Conservation (phyloP, 1,139 yeast species). For the Debaryomyces coudertii region DNA sequence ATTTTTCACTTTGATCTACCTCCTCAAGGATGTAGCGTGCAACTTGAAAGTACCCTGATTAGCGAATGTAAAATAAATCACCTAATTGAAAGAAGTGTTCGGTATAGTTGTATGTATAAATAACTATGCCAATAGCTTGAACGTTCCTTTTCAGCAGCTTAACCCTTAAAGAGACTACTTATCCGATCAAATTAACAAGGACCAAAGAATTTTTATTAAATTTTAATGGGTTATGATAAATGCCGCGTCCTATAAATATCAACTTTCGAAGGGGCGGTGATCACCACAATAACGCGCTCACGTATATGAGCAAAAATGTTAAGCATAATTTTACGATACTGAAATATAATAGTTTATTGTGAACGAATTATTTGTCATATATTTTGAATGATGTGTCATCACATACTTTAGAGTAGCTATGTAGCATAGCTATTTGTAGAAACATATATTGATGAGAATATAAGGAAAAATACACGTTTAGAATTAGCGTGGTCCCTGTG, state of each 20-base stretch:
- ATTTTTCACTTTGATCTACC: neutral
- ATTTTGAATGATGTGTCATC: too few relatives aligned
- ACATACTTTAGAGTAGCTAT: too few relatives aligned
- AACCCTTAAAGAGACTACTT: neutral
- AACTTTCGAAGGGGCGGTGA: conserved; percentile 5
- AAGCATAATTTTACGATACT: conserved; percentile 2
- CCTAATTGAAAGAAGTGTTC: neutral
- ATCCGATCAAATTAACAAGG: conserved; percentile 5
- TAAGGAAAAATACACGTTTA: neutral
- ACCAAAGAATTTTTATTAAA: conserved; percentile 3
- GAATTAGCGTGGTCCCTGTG: neutral
- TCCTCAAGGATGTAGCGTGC: too few relatives aligned
- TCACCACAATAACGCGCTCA: conserved; percentile 2
- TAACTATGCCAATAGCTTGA: neutral
- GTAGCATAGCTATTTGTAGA: neutral
- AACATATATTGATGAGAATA: neutral
- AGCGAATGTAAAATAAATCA: neutral
- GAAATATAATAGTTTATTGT: neutral
- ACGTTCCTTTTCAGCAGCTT: neutral
- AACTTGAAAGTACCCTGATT: neutral
- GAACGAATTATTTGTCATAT: neutral
- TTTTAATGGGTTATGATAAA: conserved; percentile 7
- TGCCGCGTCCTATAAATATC: conserved; percentile 3
- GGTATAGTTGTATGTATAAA: neutral
- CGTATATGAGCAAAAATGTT: neutral